Percentiles rank a stretch among this genome's conserved stretches.
These are phyloP conservation scores for Fusarium humuli DNA, from an alignment of 2,329 filamentous ascomycete species.

Conservation along the genomic window DNA sequence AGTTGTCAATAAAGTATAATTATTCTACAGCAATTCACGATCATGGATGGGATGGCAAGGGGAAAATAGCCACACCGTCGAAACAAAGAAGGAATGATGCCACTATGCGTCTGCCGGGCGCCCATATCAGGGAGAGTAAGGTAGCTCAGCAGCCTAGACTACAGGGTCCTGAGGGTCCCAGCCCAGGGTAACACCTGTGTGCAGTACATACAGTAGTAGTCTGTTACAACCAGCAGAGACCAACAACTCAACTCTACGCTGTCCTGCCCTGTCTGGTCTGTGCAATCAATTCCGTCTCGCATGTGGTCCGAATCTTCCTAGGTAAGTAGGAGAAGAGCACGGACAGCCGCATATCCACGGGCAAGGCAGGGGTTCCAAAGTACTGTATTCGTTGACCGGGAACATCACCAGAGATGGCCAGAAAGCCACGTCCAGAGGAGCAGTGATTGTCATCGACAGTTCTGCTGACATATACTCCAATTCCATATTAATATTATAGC, in stretches of 20 bases:
- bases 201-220: background rate
- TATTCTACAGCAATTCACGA: background rate
- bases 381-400: constrained; percentile 10
- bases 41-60: background rate
- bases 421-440: constrained; percentile 32
- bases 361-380: constrained; percentile 26
- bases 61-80: constrained; percentile 22
- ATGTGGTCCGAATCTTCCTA: constrained; percentile 22
- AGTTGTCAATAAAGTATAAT: constrained; percentile 14
- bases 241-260: constrained; percentile 13
- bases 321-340: constrained; percentile 32
- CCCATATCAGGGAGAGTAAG: background rate
- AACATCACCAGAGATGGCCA: constrained; percentile 25
- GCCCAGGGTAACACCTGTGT: background rate
- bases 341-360: constrained; percentile 27
- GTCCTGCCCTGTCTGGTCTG: constrained; percentile 31
- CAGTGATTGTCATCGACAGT: constrained; percentile 26
- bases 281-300: constrained; percentile 32
- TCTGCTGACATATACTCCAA: constrained; percentile 6
- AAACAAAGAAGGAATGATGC: constrained; percentile 29
- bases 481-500: constrained; percentile 2
- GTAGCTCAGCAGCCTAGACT: background rate
- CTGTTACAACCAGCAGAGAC: background rate
- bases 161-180: background rate
- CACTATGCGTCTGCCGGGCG: constrained; percentile 31